These are phyloP conservation scores for Calocybe indica DNA, from an alignment of 768 basidiomycete genomes.

Conservation along the genomic window DNA sequence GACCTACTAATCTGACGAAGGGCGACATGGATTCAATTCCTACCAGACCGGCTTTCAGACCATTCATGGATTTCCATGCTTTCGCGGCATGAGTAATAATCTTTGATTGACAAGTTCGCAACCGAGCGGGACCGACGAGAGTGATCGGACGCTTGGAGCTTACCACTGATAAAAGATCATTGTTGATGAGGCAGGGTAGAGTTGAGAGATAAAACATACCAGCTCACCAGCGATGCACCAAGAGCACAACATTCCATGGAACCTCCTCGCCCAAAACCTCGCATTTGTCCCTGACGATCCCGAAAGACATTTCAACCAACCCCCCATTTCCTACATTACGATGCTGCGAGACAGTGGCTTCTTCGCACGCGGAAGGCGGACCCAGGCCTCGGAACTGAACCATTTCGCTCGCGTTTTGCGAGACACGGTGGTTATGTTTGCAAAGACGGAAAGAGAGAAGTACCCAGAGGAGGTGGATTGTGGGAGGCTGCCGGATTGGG, in stretches of 20 bases:
- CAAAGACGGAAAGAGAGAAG: constrained; percentile 30
- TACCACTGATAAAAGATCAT: no score
- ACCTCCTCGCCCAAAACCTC: constrained; percentile 25
- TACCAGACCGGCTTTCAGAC: no score
- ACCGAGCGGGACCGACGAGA: no score
- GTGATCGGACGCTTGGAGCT: no score
- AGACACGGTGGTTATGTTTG: constrained; percentile 22
- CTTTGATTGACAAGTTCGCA: no score
- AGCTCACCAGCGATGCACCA: constrained; percentile 25
- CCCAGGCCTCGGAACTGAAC: constrained; percentile 16
- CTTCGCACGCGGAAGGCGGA: constrained; percentile 14
- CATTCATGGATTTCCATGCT: no score
- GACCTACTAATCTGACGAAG: no score
- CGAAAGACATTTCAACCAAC: constrained; percentile 14
- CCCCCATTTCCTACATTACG: no score
- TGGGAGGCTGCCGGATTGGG: constrained; percentile 24
- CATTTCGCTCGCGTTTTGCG: constrained; percentile 25
- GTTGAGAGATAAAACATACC: constrained; percentile 12
- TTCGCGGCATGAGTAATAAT: no score
- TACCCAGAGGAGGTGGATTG: constrained; percentile 12
- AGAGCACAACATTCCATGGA: constrained; percentile 34
- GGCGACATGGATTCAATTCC: no score
- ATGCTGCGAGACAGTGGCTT: constrained; percentile 16
- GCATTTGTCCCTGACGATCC: constrained; percentile 24
- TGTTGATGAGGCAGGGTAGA: no score